Evolutionary conservation across 163 green algal species (phyloP).

Genomic region (Scenedesmus sp.): DNA sequence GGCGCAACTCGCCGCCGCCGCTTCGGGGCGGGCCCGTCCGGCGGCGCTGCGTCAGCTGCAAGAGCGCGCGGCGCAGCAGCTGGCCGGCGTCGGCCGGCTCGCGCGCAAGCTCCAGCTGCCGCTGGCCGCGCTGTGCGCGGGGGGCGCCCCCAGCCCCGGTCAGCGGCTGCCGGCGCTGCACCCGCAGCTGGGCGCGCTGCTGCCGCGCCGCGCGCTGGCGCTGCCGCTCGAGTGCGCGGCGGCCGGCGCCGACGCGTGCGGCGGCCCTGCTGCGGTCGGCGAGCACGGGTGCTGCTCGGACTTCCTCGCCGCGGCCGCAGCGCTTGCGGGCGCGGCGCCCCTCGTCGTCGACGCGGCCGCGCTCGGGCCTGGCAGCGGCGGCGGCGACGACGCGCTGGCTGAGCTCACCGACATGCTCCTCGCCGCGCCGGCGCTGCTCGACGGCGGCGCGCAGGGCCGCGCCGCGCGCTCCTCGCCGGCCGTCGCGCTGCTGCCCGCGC

Average conservation of each 20-base stretch:
- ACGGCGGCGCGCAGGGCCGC: too few relatives aligned
- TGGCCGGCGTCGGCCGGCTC: background rate
- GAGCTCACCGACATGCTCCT: conserved; percentile 5
- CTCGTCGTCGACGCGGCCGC: too few relatives aligned
- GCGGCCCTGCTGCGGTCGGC: too few relatives aligned
- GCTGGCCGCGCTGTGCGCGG: conserved; percentile 33
- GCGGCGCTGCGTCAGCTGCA: conserved; percentile 2
- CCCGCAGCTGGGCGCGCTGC: background rate
- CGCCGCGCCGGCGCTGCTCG: background rate
- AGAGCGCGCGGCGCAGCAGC: background rate
- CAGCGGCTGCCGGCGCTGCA: conserved; percentile 16
- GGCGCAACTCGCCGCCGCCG: background rate
- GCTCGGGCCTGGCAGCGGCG: too few relatives aligned
- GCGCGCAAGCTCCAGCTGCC: conserved; percentile 21
- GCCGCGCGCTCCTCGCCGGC: too few relatives aligned
- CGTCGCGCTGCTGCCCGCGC: conserved; percentile 34
- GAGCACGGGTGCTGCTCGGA: too few relatives aligned
- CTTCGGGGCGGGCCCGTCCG: background rate
- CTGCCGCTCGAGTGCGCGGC: too few relatives aligned
- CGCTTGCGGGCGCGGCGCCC: too few relatives aligned
- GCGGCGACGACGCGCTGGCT: too few relatives aligned
- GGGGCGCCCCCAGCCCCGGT: background rate
- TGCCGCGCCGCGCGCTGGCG: conserved; percentile 14
- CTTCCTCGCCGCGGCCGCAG: too few relatives aligned
- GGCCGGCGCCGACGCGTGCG: too few relatives aligned